These are phyloP conservation scores for Rhododendron ferrugineum DNA, from an alignment of 148 eudicot species.

Conservation along the genomic window DNA sequence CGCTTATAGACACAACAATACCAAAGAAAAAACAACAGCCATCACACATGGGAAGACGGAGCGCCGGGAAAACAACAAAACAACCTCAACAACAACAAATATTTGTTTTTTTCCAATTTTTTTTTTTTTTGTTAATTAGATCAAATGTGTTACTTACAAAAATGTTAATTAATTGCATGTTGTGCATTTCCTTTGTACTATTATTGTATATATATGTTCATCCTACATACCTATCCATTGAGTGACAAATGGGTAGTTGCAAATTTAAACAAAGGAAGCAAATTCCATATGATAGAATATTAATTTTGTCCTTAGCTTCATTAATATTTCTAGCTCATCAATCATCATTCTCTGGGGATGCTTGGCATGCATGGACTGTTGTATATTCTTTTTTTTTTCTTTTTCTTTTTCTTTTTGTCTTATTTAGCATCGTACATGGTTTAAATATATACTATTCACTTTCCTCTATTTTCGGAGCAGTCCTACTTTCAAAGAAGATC, in stretches of 20 bases:
- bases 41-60: too few species aligned
- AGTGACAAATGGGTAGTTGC: not conserved
- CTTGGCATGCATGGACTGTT: not conserved
- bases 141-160: not conserved
- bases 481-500: constrained; percentile 16
- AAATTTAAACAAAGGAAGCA: not conserved
- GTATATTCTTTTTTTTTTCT: too few species aligned
- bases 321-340: not conserved
- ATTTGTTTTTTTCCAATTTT: too few species aligned
- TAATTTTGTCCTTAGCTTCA: not conserved
- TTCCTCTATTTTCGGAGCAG: constrained; percentile 15
- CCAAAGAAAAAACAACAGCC: too few species aligned
- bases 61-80: too few species aligned
- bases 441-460: constrained; percentile 22
- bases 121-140: not conserved
- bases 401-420: too few species aligned
- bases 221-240: not conserved
- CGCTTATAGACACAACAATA: too few species aligned
- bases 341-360: not conserved
- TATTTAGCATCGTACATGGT: not conserved
- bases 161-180: not conserved
- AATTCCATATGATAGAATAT: not conserved
- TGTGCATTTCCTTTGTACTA: not conserved
- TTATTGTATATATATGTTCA: not conserved
- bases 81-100: too few species aligned